Percentiles rank a stretch among this genome's conserved stretches.
phyloP scores from a whole-genome alignment of 2,329 filamentous ascomycete genomes.

The Talaromyces funiculosus region DNA sequence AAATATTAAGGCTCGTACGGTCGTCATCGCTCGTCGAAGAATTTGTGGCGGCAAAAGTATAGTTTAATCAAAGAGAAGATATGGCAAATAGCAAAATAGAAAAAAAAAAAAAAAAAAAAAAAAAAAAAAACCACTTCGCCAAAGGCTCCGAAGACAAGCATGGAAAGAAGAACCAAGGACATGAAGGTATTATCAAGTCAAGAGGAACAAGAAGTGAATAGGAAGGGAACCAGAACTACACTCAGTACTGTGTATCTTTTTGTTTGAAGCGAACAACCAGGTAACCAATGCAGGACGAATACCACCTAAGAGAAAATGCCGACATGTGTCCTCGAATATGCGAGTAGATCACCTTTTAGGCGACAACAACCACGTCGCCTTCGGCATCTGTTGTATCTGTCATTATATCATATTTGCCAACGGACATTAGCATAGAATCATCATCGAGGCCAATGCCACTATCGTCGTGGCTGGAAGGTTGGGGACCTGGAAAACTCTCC shows the following conservation, averaged over 20 bases:
- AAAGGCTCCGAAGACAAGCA: conserved; percentile 6
- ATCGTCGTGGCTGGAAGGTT: conserved; percentile 53
- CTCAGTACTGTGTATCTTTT: not conserved
- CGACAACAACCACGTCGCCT: conserved; percentile 40
- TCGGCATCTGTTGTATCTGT: conserved; percentile 43
- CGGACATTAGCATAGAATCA: conserved; percentile 38
- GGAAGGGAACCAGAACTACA: not conserved
- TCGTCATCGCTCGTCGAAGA: conserved; percentile 23
- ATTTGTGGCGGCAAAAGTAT: not conserved
- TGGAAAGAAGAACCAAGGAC: not conserved
- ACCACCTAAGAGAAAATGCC: conserved; percentile 13
- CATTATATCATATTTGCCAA: conserved; percentile 42
- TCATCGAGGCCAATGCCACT: conserved; percentile 65
- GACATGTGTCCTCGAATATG: conserved; percentile 13
- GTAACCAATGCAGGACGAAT: conserved; percentile 12
- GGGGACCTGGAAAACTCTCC: conserved; percentile 34
- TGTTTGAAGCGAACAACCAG: not conserved
- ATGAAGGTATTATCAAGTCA: conserved; percentile 23
- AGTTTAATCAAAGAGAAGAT: not conserved
- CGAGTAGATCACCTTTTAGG: conserved; percentile 23
- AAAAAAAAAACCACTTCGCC: conserved; percentile 9
- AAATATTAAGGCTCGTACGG: conserved; percentile 23
- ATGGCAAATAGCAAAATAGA: not conserved
- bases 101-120: not conserved
- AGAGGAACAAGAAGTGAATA: conserved; percentile 16